Evolutionary conservation across 371 early-diverging fungal genomes (phyloP).

Genomic region (Rhizomucor pusillus): DNA sequence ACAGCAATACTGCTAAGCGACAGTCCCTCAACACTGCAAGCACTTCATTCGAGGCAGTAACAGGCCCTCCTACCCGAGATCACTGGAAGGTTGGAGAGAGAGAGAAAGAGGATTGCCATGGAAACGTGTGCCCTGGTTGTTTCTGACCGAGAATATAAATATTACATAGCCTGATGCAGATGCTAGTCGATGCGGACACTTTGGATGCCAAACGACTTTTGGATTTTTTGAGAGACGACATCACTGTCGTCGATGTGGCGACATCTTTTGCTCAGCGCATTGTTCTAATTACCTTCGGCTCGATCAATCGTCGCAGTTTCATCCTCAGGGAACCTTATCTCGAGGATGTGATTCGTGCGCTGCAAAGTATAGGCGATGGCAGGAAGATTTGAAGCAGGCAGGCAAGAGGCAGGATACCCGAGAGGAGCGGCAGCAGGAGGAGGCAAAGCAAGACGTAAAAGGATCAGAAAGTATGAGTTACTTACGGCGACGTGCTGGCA

Average conservation of each 20-base stretch:
- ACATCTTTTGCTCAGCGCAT: slow-evolving; percentile 46
- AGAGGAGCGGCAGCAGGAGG: slow-evolving; percentile 1
- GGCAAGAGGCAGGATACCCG: slow-evolving; percentile 1
- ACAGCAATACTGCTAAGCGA: slow-evolving; percentile 13
- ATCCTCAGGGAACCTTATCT: slow-evolving; percentile 34
- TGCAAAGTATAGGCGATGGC: slow-evolving; percentile 30
- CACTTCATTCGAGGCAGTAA: slow-evolving; percentile 24
- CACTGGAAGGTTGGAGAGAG: slow-evolving; percentile 46
- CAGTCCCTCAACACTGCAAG: slow-evolving; percentile 9
- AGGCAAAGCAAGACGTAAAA: neutral
- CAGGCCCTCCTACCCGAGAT: slow-evolving; percentile 38
- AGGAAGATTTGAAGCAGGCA: slow-evolving; percentile 13
- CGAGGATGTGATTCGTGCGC: slow-evolving; percentile 46
- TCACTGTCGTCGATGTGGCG: slow-evolving; percentile 52
- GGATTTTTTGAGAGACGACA: slow-evolving; percentile 50
- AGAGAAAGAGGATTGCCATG: neutral
- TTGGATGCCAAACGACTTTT: slow-evolving; percentile 33
- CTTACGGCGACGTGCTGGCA: slow-evolving; percentile 28
- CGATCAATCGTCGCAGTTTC: slow-evolving; percentile 39
- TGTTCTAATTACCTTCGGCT: slow-evolving; percentile 49
- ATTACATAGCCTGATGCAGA: slow-evolving; percentile 38
- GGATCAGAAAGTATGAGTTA: neutral
- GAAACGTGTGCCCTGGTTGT: neutral
- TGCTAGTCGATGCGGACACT: slow-evolving; percentile 25
- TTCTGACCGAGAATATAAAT: neutral